phyloP scores from a whole-genome alignment of 208 protist genomes.

The Herpetomonas tarakana region DNA sequence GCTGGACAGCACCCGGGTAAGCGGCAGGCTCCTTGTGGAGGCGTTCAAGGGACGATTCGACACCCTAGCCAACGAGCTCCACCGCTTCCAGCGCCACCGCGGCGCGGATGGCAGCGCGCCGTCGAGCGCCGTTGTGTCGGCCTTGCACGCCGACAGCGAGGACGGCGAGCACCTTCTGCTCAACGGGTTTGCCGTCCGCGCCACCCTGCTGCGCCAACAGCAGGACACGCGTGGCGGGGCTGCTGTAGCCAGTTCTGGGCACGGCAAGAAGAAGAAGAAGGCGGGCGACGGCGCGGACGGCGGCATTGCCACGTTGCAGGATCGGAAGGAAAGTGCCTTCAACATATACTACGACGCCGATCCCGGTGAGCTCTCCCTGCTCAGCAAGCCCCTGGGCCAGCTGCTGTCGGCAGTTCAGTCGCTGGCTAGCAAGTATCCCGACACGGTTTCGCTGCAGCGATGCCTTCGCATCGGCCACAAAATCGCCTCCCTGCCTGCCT shows the following conservation, averaged over 20 bases:
- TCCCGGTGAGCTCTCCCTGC: conserved; percentile 68
- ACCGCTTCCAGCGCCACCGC: conserved; percentile 17
- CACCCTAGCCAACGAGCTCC: conserved; percentile 50
- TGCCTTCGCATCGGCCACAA: conserved; percentile 75
- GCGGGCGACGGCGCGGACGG: background rate
- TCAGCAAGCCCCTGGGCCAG: conserved; percentile 60
- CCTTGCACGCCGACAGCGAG: background rate
- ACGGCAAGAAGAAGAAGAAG: conserved; percentile 4
- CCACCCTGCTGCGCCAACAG: conserved; percentile 35
- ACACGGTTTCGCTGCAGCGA: conserved; percentile 87
- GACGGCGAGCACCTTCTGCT: conserved; percentile 67
- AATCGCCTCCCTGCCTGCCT: conserved; percentile 83
- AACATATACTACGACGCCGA: conserved; percentile 92
- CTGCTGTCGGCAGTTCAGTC: conserved; percentile 55
- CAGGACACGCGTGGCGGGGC: conserved; percentile 10
- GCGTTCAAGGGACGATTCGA: conserved; percentile 73
- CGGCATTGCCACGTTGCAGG: conserved; percentile 32
- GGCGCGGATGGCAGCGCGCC: background rate
- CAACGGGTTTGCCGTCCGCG: conserved; percentile 71
- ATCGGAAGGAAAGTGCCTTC: conserved; percentile 54
- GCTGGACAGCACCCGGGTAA: conserved; percentile 11
- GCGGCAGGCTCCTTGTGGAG: conserved; percentile 14
- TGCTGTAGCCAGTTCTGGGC: background rate
- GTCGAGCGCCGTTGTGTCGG: background rate
- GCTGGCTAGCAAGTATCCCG: conserved; percentile 87